These are phyloP conservation scores for Penicillium robsamsonii DNA, from an alignment of 495 filamentous ascomycete species.

Conservation along the genomic window DNA sequence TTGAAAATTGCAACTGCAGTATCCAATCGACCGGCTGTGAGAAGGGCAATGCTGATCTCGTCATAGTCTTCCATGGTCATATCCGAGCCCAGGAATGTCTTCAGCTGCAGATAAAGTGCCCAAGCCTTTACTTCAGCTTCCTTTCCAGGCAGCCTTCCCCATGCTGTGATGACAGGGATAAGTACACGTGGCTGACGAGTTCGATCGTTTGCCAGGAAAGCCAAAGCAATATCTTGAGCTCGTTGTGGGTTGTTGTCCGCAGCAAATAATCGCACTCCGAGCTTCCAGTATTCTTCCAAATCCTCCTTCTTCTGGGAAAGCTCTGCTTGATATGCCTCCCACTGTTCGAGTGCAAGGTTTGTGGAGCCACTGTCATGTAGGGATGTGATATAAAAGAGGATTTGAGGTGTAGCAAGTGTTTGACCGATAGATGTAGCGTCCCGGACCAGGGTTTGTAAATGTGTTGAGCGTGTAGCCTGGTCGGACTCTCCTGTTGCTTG, in stretches of 20 bases:
- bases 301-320: conserved; percentile 53
- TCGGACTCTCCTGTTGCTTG: conserved; percentile 48
- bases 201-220: conserved; percentile 51
- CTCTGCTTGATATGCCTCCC: conserved; percentile 56
- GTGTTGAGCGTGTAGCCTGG: conserved; percentile 46
- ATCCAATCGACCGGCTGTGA: conserved; percentile 57
- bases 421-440: conserved; percentile 59
- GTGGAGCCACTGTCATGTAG: conserved; percentile 58
- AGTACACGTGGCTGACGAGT: conserved; percentile 57
- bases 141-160: conserved; percentile 35
- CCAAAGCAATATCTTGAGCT: conserved; percentile 61
- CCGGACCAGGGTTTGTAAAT: conserved; percentile 57
- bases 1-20: conserved; percentile 71
- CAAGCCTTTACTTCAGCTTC: conserved; percentile 57
- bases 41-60: conserved; percentile 58
- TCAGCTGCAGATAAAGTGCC: conserved; percentile 63
- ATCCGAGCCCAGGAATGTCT: conserved; percentile 52
- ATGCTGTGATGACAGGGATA: conserved; percentile 59
- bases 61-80: conserved; percentile 79
- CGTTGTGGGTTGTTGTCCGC: conserved; percentile 57
- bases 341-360: conserved; percentile 59
- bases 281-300: conserved; percentile 58
- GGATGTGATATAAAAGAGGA: conserved; percentile 63
- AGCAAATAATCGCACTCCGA: conserved; percentile 67
- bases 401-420: conserved; percentile 53